phyloP scores from a whole-genome alignment of 768 basidiomycete species.

The Auricularia cornea region DNA sequence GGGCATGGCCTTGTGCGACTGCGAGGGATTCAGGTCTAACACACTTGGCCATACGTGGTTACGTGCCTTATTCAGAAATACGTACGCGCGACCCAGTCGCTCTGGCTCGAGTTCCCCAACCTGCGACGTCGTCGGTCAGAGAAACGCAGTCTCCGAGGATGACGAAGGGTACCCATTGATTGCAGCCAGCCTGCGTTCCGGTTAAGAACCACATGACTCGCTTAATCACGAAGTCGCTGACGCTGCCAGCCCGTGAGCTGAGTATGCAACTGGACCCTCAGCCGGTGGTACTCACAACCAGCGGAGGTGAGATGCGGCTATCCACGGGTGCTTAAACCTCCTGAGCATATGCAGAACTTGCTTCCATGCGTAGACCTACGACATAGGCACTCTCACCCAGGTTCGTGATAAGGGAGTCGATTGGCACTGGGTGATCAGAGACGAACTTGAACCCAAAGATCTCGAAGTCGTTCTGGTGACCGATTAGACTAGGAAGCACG shows the following conservation, averaged over 20 bases:
- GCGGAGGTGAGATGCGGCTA: slow-evolving; percentile 43
- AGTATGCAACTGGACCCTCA: no score
- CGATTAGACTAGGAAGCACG: neutral
- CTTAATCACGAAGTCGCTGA: slow-evolving; percentile 48
- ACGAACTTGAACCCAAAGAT: slow-evolving; percentile 42
- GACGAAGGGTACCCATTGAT: slow-evolving; percentile 42
- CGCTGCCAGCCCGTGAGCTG: slow-evolving; percentile 6
- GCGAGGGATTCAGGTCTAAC: neutral
- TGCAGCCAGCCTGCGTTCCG: slow-evolving; percentile 49
- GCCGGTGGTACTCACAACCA: slow-evolving; percentile 39
- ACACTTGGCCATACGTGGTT: neutral
- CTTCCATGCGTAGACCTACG: slow-evolving; percentile 22
- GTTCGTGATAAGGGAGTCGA: slow-evolving; percentile 48
- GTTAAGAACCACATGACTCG: slow-evolving; percentile 53
- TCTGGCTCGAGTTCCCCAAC: slow-evolving; percentile 46
- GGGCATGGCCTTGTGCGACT: slow-evolving; percentile 51
- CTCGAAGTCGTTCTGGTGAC: slow-evolving; percentile 42
- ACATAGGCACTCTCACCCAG: slow-evolving; percentile 46
- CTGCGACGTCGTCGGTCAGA: slow-evolving; percentile 17
- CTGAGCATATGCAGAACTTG: neutral
- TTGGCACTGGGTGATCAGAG: slow-evolving; percentile 32
- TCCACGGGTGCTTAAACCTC: slow-evolving; percentile 46
- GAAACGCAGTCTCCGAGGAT: neutral
- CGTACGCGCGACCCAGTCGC: slow-evolving; percentile 51
- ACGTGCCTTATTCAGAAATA: slow-evolving; percentile 50